phyloP scores from a whole-genome alignment of 2,329 filamentous ascomycete genomes.

The Penicillium sp. region DNA sequence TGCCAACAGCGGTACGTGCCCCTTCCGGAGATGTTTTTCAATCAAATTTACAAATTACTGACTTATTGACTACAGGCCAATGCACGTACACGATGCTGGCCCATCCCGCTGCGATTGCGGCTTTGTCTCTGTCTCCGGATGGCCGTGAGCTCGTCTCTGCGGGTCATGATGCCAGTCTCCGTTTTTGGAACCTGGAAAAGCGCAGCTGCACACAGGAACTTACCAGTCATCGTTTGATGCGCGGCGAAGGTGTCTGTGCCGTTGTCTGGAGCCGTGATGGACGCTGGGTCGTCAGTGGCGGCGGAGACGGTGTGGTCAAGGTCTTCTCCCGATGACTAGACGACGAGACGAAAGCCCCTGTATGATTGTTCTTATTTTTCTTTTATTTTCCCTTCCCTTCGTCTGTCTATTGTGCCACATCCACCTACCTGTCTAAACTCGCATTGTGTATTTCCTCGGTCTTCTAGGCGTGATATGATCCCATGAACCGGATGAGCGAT shows the following conservation, averaged over 20 bases:
- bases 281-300: conserved; percentile 89
- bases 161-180: conserved; percentile 90
- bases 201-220: conserved; percentile 94
- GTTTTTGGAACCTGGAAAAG: conserved; percentile 98
- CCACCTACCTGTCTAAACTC: conserved; percentile 1
- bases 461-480: conserved; percentile 31
- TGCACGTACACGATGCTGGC: conserved; percentile 99
- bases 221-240: conserved; percentile 89
- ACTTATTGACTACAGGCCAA: conserved; percentile 69
- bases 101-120: conserved; percentile 90
- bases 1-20: conserved; percentile 88
- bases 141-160: conserved; percentile 93
- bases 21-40: background rate
- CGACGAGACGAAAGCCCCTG: conserved; percentile 30
- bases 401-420: background rate
- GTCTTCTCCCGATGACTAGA: conserved; percentile 64
- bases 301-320: conserved; percentile 94
- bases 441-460: conserved; percentile 29
- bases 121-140: conserved; percentile 88
- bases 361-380: conserved; percentile 30
- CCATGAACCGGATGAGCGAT: conserved; percentile 42
- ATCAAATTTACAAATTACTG: conserved; percentile 9
- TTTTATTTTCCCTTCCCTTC: conserved; percentile 25
- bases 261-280: conserved; percentile 97
- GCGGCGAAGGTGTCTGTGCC: conserved; percentile 90